Conservation (phyloP, 2,329 filamentous ascomycete species). For the Ilyonectria robusta region DNA sequence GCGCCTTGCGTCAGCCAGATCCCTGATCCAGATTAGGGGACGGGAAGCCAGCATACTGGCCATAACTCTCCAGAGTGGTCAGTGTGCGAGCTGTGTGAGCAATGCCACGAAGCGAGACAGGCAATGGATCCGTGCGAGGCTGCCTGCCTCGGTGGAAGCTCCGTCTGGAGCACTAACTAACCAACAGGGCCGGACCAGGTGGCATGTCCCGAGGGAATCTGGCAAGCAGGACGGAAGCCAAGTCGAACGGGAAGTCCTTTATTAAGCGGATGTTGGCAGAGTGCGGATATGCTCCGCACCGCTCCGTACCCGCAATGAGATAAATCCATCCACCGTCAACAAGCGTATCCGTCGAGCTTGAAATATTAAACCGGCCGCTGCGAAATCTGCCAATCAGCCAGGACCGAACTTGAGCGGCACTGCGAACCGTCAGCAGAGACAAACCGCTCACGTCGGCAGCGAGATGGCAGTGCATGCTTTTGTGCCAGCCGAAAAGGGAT, state of each 20-base stretch:
- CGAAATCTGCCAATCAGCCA: not conserved
- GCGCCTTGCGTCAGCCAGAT: slow-evolving; percentile 46
- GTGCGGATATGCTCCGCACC: slow-evolving; percentile 23
- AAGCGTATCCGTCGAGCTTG: not conserved
- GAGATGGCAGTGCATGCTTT: slow-evolving; percentile 12
- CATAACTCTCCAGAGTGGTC: slow-evolving; percentile 26
- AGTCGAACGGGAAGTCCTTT: slow-evolving; percentile 25
- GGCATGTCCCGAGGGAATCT: slow-evolving; percentile 16
- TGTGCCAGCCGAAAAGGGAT: slow-evolving; percentile 21
- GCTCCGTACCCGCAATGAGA: slow-evolving; percentile 18
- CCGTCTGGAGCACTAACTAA: slow-evolving; percentile 26
- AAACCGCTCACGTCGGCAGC: slow-evolving; percentile 24
- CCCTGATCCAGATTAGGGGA: slow-evolving; percentile 45
- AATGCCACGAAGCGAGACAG: slow-evolving; percentile 23
- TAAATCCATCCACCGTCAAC: slow-evolving; percentile 7
- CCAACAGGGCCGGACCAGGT: slow-evolving; percentile 25
- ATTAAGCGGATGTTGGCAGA: slow-evolving; percentile 18
- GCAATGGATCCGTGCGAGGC: slow-evolving; percentile 27
- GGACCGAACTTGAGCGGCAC: not conserved
- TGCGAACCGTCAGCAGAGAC: slow-evolving; percentile 13
- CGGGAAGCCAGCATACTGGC: slow-evolving; percentile 34
- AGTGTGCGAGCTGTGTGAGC: slow-evolving; percentile 14
- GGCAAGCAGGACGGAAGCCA: slow-evolving; percentile 14
- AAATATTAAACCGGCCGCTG: not conserved
- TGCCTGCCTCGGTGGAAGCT: slow-evolving; percentile 26